Conservation (phyloP, 352 stramenopile species). For the Discostella stelligera region DNA sequence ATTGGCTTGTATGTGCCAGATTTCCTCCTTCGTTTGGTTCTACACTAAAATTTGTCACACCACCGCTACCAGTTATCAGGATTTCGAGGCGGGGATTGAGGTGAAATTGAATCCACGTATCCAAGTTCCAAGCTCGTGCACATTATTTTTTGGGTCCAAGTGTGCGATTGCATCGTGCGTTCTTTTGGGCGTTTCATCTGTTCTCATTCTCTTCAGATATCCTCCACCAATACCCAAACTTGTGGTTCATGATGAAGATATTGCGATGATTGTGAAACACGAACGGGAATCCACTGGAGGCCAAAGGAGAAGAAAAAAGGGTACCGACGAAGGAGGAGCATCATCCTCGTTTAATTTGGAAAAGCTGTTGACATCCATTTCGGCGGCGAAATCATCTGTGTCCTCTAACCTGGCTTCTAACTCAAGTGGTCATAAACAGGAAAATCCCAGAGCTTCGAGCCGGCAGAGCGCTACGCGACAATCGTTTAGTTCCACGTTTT, state of each 20-base stretch:
- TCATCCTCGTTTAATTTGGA: neutral
- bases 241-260: constrained; percentile 31
- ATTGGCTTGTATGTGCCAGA: constrained; percentile 25
- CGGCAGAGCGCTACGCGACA: neutral
- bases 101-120: constrained; percentile 2
- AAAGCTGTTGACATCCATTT: neutral
- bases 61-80: constrained; percentile 27
- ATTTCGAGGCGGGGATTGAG: constrained; percentile 27
- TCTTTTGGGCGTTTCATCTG: constrained; percentile 20
- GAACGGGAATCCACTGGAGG: neutral
- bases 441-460: neutral
- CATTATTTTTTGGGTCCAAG: constrained; percentile 49
- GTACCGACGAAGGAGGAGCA: neutral
- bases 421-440: neutral
- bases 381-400: neutral
- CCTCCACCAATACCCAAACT: constrained; percentile 38
- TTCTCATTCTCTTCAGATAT: constrained; percentile 33
- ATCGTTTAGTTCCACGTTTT: neutral
- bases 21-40: constrained; percentile 47
- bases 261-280: neutral
- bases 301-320: neutral
- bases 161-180: constrained; percentile 37
- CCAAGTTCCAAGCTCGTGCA: constrained; percentile 26
- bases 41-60: constrained; percentile 43
- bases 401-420: neutral